Percentiles rank a stretch among this genome's conserved stretches.
Evolutionary conservation across 441 rosid genomes (phyloP).

Genomic region (Populus hybrid): DNA sequence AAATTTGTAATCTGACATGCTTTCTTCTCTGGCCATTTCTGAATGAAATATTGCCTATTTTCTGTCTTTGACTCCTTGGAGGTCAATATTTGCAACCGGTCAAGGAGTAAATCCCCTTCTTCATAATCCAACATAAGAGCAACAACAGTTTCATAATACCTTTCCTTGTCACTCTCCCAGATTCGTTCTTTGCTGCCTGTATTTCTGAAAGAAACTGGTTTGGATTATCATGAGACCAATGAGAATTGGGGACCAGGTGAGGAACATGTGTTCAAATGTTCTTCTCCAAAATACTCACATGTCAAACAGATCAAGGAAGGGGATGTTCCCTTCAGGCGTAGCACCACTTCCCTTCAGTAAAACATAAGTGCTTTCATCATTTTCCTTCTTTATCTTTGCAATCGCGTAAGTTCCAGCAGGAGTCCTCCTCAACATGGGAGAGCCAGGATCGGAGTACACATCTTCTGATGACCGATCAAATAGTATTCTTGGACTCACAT

Average conservation of each 20-base stretch:
- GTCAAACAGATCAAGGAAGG: conserved; percentile 94
- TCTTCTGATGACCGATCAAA: conserved; percentile 97
- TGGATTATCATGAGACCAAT: conserved; percentile 15
- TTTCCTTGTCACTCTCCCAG: conserved; percentile 96
- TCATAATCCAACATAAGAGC: conserved; percentile 89
- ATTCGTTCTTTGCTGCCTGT: conserved; percentile 90
- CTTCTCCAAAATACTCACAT: conserved; percentile 53
- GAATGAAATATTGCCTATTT: conserved; percentile 82
- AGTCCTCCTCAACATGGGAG: conserved; percentile 90
- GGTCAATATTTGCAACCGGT: conserved; percentile 74
- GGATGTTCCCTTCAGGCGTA: conserved; percentile 93
- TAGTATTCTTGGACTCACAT: conserved; percentile 62
- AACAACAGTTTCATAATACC: conserved; percentile 75
- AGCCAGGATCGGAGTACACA: conserved; percentile 97
- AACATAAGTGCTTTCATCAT: conserved; percentile 53
- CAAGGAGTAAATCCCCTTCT: conserved; percentile 65
- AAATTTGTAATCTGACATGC: conserved; percentile 73
- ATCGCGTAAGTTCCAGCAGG: conserved; percentile 69
- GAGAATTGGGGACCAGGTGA: not conserved
- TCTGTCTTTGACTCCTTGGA: conserved; percentile 95
- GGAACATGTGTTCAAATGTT: conserved; percentile 8
- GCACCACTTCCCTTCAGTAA: conserved; percentile 94
- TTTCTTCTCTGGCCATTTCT: conserved; percentile 83
- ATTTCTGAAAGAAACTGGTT: conserved; percentile 57
- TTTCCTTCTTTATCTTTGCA: conserved; percentile 74